Evolutionary conservation across 805 yeast genomes (phyloP).

Genomic region (Candida ficus): DNA sequence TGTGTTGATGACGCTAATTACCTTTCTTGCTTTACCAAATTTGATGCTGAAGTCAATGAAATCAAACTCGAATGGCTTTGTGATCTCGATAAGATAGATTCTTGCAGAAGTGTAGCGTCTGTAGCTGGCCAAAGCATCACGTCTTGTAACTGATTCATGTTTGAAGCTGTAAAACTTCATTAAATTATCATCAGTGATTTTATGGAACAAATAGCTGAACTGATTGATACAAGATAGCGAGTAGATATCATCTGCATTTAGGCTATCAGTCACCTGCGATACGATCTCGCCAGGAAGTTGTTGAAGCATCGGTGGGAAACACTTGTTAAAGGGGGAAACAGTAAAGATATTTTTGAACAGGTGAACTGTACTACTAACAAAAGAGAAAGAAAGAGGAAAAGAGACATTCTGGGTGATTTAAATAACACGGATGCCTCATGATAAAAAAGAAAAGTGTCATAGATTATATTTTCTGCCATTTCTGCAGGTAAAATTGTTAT

Average conservation of each 20-base stretch:
- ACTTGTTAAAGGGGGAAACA: too few species aligned
- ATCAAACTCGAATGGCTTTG: neutral
- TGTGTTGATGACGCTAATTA: neutral
- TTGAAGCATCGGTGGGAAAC: too few species aligned
- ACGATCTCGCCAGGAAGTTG: slow-evolving; percentile 4
- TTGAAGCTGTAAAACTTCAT: neutral
- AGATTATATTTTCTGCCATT: neutral
- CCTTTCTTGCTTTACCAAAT: slow-evolving; percentile 3
- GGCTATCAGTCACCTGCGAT: neutral
- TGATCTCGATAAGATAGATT: slow-evolving; percentile 6
- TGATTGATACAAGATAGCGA: neutral
- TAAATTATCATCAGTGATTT: slow-evolving; percentile 1
- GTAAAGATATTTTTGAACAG: too few species aligned
- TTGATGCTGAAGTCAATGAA: neutral
- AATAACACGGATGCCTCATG: neutral
- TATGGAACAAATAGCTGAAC: slow-evolving; percentile 2
- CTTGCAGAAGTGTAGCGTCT: neutral
- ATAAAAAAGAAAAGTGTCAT: neutral
- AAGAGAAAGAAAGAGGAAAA: too few species aligned
- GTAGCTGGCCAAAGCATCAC: slow-evolving; percentile 1
- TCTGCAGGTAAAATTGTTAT: too few species aligned
- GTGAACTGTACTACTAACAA: too few species aligned
- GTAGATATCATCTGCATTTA: slow-evolving; percentile 3
- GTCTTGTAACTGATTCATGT: neutral
- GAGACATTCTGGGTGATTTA: neutral